Evolutionary conservation across 192 early-diverging fungal genomes (phyloP), one percentile per base, ranked within the genome.

Genomic region (Backusella luteola): DNA sequence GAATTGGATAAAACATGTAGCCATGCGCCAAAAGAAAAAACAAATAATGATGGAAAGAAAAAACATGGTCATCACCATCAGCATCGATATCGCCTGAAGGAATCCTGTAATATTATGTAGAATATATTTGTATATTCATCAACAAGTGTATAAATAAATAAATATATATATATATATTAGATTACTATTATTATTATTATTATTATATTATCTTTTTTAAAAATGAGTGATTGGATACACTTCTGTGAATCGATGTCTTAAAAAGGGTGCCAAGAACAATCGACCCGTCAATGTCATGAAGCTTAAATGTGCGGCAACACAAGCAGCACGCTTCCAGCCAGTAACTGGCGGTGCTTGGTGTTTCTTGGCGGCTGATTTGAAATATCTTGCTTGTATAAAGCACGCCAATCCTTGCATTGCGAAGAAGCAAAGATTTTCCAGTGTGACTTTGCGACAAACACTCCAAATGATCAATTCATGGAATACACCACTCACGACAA

Each of bases 261-360:
- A 42, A 34, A 72, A 49, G 12, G 70, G 70, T 34, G 70, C 70
- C 7, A 72, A 72, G 34, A 72, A 72, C 17, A 72, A 49, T 49
- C 44, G 14, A 3, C 70, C 70, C 7, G 70, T 72, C 23, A 72
- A 49, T 11, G 39, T 32, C 44, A 72, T 34, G 34, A 72, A 72
- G 23, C 26, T 17, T 5, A 72, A 34, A 8, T 72, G 39, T 26
- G 21, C 21, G 0, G 15, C 70, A 19, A 72, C 44, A 4, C 32
- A 32, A 49, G 5, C 29, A 4, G 15, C 32, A 34, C 39, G 36
- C n/a, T 29, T 41, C 23, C n/a, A 26, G 35, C 15, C 23, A 6
- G 42, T 72, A 3, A 23, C 11, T 26, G 42, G 70, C 9, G 6
- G n/a, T 21, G 19, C 8, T 63, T 59, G 53, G 9, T 59, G 52